These are phyloP conservation scores for Beauveria caledonica DNA, from an alignment of 2,329 filamentous ascomycete genomes.

Conservation along the genomic window DNA sequence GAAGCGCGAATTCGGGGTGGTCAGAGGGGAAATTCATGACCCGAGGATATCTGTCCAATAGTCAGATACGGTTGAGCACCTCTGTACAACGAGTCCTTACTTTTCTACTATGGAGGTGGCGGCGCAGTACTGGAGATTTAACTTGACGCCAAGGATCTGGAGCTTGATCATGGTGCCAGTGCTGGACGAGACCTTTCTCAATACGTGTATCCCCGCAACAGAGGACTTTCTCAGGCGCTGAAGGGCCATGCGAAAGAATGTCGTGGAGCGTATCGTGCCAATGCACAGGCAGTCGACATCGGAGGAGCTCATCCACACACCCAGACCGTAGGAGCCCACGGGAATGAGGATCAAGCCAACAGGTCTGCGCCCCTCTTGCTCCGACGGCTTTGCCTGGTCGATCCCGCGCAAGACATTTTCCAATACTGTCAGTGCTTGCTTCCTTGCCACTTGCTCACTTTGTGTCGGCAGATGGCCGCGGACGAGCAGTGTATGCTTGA, in stretches of 20 bases:
- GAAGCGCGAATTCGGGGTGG: slow-evolving; percentile 47
- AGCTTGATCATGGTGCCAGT: slow-evolving; percentile 59
- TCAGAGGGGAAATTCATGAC: slow-evolving; percentile 38
- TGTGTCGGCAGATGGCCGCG: slow-evolving; percentile 38
- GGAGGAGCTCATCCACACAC: slow-evolving; percentile 51
- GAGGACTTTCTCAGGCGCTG: slow-evolving; percentile 44
- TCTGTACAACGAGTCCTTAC: slow-evolving; percentile 16
- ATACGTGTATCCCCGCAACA: slow-evolving; percentile 35
- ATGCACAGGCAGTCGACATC: slow-evolving; percentile 61
- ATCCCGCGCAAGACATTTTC: slow-evolving; percentile 32
- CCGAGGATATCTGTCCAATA: slow-evolving; percentile 32
- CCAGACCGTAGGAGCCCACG: slow-evolving; percentile 59
- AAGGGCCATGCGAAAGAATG: slow-evolving; percentile 52
- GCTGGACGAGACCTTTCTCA: slow-evolving; percentile 49
- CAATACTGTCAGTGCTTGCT: slow-evolving; percentile 37
- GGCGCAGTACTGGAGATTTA: slow-evolving; percentile 61
- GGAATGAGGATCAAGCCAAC: slow-evolving; percentile 43
- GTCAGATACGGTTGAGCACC: not conserved
- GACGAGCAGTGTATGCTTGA: slow-evolving; percentile 30
- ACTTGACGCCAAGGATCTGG: slow-evolving; percentile 45
- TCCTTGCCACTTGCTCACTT: slow-evolving; percentile 33
- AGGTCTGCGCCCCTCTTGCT: slow-evolving; percentile 15
- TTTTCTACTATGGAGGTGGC: slow-evolving; percentile 46
- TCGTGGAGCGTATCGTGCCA: slow-evolving; percentile 50
- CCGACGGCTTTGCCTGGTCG: slow-evolving; percentile 9